Evolutionary conservation across 495 filamentous ascomycete genomes (phyloP).

Genomic region (Jackrogersella multiformis): DNA sequence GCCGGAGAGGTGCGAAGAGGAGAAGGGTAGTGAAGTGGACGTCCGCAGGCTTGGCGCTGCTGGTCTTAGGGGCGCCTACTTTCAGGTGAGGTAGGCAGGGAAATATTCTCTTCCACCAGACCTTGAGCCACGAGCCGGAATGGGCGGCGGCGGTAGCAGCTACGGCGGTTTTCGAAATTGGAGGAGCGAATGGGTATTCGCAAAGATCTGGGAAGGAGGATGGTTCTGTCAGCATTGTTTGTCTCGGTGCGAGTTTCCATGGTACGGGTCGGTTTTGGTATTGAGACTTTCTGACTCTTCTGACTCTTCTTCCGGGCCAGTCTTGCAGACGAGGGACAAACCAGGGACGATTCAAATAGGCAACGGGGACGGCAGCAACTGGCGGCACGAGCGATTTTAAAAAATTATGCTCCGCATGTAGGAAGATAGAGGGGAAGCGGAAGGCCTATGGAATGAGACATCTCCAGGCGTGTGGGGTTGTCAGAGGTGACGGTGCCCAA

Average conservation of each 20-base stretch:
- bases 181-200: slow-evolving; percentile 34
- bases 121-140: slow-evolving; percentile 38
- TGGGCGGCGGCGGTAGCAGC: slow-evolving; percentile 19
- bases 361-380: neutral
- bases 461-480: slow-evolving; percentile 42
- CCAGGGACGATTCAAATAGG: slow-evolving; percentile 2
- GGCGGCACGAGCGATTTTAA: slow-evolving; percentile 18
- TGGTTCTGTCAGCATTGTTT: slow-evolving; percentile 45
- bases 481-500: slow-evolving; percentile 40
- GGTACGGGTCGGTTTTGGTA: slow-evolving; percentile 15
- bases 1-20: slow-evolving; percentile 34
- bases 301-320: neutral
- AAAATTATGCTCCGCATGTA: slow-evolving; percentile 15
- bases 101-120: slow-evolving; percentile 41
- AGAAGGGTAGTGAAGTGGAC: slow-evolving; percentile 26
- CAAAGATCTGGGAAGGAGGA: slow-evolving; percentile 42
- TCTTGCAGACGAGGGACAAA: neutral
- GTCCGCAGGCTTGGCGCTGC: slow-evolving; percentile 33
- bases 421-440: slow-evolving; percentile 15
- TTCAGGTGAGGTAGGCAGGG: slow-evolving; percentile 42
- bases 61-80: slow-evolving; percentile 36
- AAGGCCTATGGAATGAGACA: slow-evolving; percentile 45
- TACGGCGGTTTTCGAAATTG: slow-evolving; percentile 23
- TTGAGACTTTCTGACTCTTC: neutral
- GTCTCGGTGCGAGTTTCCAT: slow-evolving; percentile 41